Percentiles rank a stretch among this genome's conserved stretches.
phyloP scores from a whole-genome alignment of 257 asterid genomes.

The Forsythia suspensa region DNA sequence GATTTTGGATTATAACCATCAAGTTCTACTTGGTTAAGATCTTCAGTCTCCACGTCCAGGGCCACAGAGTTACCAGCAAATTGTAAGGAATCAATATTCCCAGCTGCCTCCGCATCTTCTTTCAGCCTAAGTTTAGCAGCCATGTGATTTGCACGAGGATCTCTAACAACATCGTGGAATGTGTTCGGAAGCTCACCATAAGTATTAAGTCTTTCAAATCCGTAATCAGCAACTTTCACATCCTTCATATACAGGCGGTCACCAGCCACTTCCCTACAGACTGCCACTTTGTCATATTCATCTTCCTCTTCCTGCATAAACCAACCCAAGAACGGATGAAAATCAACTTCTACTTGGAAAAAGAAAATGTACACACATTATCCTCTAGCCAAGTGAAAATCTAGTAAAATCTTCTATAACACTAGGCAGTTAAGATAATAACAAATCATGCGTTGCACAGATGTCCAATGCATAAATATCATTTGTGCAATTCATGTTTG shows the following conservation, averaged over 20 bases:
- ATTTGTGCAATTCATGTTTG: background rate
- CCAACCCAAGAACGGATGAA: background rate
- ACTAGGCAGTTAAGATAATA: background rate
- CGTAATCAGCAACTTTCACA: slow-evolving; percentile 46
- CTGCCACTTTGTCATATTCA: slow-evolving; percentile 78
- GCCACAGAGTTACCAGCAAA: slow-evolving; percentile 37
- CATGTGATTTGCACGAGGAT: slow-evolving; percentile 78
- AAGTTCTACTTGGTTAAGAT: slow-evolving; percentile 21
- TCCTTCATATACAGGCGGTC: slow-evolving; percentile 56
- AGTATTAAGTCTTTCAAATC: slow-evolving; percentile 32
- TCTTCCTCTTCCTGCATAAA: slow-evolving; percentile 85
- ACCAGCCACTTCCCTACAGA: slow-evolving; percentile 42
- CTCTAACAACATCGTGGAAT: slow-evolving; percentile 40
- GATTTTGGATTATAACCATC: slow-evolving; percentile 47
- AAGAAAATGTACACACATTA: background rate
- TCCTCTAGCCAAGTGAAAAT: background rate
- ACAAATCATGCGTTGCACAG: background rate
- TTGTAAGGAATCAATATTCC: slow-evolving; percentile 36
- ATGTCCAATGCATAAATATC: slow-evolving; percentile 2
- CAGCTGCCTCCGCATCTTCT: slow-evolving; percentile 82
- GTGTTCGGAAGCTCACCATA: slow-evolving; percentile 54
- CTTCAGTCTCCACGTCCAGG: slow-evolving; percentile 12
- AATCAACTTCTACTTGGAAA: background rate
- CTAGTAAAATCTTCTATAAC: no score
- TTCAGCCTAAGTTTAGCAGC: slow-evolving; percentile 77